phyloP scores from a whole-genome alignment of 345 rosid genomes.

The Brassica nigra region DNA sequence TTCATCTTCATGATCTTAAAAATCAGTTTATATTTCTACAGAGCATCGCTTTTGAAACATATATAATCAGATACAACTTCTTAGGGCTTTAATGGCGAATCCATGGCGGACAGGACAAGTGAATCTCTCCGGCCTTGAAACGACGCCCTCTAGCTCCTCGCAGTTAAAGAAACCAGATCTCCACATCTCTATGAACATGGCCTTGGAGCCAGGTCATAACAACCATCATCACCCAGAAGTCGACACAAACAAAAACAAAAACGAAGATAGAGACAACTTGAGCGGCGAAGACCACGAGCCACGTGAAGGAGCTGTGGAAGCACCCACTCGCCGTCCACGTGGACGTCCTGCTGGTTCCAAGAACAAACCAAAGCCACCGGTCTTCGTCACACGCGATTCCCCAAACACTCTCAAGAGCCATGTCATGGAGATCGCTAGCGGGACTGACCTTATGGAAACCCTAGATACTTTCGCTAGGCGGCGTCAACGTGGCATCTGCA shows the following conservation, averaged over 20 bases:
- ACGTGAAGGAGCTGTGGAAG: conserved; percentile 62
- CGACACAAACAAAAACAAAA: conserved; percentile 14
- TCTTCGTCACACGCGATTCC: conserved; percentile 67
- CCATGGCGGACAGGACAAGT: conserved; percentile 73
- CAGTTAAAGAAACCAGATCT: conserved; percentile 72
- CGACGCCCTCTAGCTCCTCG: conserved; percentile 56
- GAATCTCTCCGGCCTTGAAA: conserved; percentile 56
- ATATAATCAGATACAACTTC: background rate
- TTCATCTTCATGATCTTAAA: conserved; percentile 3
- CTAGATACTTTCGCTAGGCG: conserved; percentile 59
- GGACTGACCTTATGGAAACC: conserved; percentile 59
- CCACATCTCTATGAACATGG: conserved; percentile 60
- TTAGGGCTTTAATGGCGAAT: conserved; percentile 59
- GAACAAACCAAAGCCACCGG: conserved; percentile 62
- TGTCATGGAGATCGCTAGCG: conserved; percentile 64
- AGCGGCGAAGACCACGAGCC: conserved; percentile 56
- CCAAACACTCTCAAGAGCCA: conserved; percentile 69
- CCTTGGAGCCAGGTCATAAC: conserved; percentile 40
- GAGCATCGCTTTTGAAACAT: conserved; percentile 8
- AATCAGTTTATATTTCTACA: background rate
- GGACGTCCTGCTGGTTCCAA: conserved; percentile 66
- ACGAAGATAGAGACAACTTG: conserved; percentile 49
- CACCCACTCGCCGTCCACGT: conserved; percentile 60
- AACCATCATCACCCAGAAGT: conserved; percentile 40
- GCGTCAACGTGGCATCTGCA: conserved; percentile 62